A percentile compares a stretch with the other conserved stretches of the same genome.
These are phyloP conservation scores for Aegilops longissima DNA, from an alignment of 176 grass and related monocot species.

Conservation along the genomic window DNA sequence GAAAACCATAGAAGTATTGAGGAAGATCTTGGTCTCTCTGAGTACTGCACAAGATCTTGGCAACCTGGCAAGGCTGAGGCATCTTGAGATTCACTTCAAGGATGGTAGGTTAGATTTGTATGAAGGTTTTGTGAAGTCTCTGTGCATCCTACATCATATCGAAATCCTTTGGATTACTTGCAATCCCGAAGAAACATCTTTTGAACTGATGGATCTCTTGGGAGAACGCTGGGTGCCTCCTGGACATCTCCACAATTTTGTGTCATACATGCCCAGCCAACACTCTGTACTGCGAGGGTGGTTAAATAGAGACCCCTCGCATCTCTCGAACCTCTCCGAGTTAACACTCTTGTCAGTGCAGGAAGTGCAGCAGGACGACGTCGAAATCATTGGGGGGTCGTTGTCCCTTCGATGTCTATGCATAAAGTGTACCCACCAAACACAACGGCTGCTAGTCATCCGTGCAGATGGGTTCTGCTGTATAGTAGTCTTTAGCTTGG, in stretches of 20 bases:
- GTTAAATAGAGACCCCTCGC: not conserved
- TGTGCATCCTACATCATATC: not conserved
- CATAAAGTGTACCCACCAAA: not conserved
- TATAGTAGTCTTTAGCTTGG: fast-evolving
- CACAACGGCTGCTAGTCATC: not conserved
- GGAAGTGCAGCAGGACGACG: not conserved
- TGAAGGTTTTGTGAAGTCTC: not conserved
- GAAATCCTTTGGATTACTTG: fast-evolving
- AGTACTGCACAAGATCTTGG: not conserved
- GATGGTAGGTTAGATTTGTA: not conserved
- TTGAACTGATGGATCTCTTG: not conserved
- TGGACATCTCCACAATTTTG: not conserved
- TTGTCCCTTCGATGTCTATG: fast-evolving
- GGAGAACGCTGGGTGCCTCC: not conserved
- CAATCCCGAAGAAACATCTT: not conserved
- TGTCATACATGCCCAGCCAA: fast-evolving
- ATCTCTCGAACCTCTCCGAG: not conserved
- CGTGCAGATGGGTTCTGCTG: not conserved
- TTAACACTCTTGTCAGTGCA: fast-evolving
- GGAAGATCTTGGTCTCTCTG: not conserved
- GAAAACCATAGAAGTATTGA: not conserved
- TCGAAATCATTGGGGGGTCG: not conserved
- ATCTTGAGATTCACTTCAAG: not conserved
- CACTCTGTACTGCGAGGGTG: not conserved
- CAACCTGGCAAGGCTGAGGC: not conserved